A percentile compares a stretch with the other conserved stretches of the same genome.
These are phyloP conservation scores for Phytophthora lateralis DNA, from an alignment of 352 stramenopile genomes.

Conservation along the genomic window DNA sequence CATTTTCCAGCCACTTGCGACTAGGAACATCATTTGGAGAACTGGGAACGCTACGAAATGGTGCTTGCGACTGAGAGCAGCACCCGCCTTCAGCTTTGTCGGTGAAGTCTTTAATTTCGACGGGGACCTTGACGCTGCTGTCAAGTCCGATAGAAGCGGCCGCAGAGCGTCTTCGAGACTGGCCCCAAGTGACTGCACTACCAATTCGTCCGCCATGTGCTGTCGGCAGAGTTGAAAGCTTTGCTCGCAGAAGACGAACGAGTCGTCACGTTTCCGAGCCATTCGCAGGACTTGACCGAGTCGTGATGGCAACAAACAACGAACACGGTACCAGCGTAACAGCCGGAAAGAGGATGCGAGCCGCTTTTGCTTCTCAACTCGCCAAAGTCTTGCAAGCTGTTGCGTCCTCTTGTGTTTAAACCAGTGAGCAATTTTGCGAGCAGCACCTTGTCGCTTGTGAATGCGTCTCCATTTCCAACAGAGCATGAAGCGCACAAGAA, in stretches of 20 bases:
- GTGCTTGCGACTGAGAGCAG: conserved; percentile 7
- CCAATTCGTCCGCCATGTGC: conserved; percentile 44
- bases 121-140: conserved; percentile 11
- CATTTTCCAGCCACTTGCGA: conserved; percentile 48
- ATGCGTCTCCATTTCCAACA: conserved; percentile 45
- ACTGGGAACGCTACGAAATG: conserved; percentile 40
- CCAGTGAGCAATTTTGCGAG: conserved; percentile 44
- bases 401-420: conserved; percentile 42
- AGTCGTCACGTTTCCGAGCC: conserved; percentile 37
- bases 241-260: conserved; percentile 38
- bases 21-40: conserved; percentile 53
- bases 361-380: conserved; percentile 33
- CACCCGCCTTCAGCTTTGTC: conserved; percentile 16
- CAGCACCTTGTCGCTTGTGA: conserved; percentile 24
- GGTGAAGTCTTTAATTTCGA: conserved; percentile 15
- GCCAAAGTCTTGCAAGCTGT: conserved; percentile 43
- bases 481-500: conserved; percentile 34
- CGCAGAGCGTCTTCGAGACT: conserved; percentile 30
- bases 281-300: conserved; percentile 22
- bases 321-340: conserved; percentile 35
- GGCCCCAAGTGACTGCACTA: conserved; percentile 34
- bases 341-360: conserved; percentile 28
- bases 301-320: conserved; percentile 28
- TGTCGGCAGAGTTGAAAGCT: conserved; percentile 48
- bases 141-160: conserved; percentile 17